phyloP scores from a whole-genome alignment of 768 basidiomycete genomes.

The Tylopilus intermedius region DNA sequence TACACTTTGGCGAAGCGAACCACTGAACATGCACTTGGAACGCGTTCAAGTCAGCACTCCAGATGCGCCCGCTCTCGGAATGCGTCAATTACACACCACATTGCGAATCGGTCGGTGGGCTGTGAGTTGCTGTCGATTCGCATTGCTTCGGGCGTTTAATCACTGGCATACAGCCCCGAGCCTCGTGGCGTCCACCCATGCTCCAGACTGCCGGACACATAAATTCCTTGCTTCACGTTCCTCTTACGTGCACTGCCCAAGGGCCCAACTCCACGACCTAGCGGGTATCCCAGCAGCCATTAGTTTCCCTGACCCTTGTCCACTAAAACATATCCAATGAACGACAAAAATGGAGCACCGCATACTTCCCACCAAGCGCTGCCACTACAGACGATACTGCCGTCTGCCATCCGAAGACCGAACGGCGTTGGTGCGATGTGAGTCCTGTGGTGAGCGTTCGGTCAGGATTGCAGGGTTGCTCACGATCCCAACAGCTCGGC shows the following conservation, averaged over 20 bases:
- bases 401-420: slow-evolving; percentile 12
- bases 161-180: neutral
- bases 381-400: slow-evolving; percentile 12
- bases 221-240: neutral
- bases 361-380: neutral
- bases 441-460: neutral
- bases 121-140: neutral
- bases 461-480: neutral
- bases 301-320: neutral
- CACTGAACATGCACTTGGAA: no score
- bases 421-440: slow-evolving; percentile 7
- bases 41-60: no score
- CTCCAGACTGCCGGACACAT: neutral
- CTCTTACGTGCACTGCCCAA: neutral
- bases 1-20: no score
- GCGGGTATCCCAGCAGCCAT: neutral
- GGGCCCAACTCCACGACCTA: neutral
- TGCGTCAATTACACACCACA: no score
- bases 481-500: neutral
- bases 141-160: neutral
- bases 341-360: neutral
- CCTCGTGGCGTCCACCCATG: slow-evolving; percentile 7
- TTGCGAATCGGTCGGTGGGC: neutral
- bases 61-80: no score
- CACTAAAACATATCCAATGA: slow-evolving; percentile 4